Percentiles rank a stretch among this genome's conserved stretches.
Conservation (phyloP, 1,284 basidiomycete species). For the Cystobasidium slooffiae region DNA sequence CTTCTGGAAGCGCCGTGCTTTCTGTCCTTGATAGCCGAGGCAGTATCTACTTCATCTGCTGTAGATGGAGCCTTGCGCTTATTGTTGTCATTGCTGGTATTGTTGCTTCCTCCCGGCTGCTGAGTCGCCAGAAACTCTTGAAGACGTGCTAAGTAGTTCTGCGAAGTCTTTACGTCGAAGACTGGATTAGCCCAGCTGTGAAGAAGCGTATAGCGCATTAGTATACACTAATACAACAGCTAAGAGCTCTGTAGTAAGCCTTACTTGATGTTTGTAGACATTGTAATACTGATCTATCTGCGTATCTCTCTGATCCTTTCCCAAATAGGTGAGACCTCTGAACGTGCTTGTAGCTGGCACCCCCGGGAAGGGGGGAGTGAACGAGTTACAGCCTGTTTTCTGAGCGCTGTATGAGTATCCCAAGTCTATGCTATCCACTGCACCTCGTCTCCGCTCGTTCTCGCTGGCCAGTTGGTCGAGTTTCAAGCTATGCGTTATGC, state of each 20-base stretch:
- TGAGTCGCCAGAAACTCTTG: constrained; percentile 35
- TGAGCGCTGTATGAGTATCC: background rate
- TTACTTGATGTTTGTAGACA: constrained; percentile 35
- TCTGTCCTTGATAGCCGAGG: constrained; percentile 34
- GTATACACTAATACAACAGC: background rate
- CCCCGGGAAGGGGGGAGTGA: background rate
- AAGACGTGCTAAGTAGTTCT: constrained; percentile 36
- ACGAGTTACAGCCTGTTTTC: background rate
- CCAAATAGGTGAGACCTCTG: background rate
- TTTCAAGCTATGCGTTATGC: background rate
- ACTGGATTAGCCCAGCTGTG: constrained; percentile 33
- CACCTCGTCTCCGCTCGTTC: background rate
- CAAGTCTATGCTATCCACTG: background rate
- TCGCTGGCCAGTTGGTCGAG: background rate
- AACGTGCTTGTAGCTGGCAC: constrained; percentile 7
- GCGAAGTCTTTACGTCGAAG: constrained; percentile 29
- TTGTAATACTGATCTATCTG: background rate
- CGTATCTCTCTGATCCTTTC: background rate
- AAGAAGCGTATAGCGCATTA: background rate
- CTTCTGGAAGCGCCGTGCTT: constrained; percentile 24
- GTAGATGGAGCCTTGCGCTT: constrained; percentile 39
- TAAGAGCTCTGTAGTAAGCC: background rate
- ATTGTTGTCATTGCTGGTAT: constrained; percentile 7
- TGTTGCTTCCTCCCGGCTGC: constrained; percentile 15
- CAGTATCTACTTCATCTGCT: constrained; percentile 30